Base-by-base conservation (phyloP, 257 asterid genomes). In the Primulina huaijiensis region DNA sequence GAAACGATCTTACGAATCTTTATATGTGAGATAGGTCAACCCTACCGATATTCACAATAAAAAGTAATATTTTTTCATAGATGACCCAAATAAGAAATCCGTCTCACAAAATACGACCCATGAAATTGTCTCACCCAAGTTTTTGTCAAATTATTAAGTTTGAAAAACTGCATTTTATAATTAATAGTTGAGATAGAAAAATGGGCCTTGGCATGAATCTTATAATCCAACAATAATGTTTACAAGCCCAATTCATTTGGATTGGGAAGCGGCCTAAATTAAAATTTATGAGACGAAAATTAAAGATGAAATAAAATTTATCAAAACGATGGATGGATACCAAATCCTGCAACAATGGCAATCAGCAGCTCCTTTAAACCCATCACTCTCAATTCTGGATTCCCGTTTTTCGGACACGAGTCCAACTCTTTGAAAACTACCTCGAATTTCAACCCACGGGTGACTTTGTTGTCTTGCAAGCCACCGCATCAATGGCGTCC, bases 311-410 rank as follows among this genome's bases (percentile, higher is more conserved):
- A 43, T 43, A 10, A 43, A 10, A 3, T 43, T 11, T 43, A 14
- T 38, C 46, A 23, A 23, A 23, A 23, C 1, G 14, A 38, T 43
- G 12, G 53, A 43, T 43, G 53, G 53, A 12, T 10, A 12, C n/a
- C 53, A 43, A 43, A 43, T 43, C 53, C n/a, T 43, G 6, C n/a
- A 11, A n/a, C n/a, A 12, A 43, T 43, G 53, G 53, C 53, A 2
- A 1, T 76, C 72, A 60, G 82, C 83, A 77, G 68, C 67, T 76
- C 85, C 65, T 23, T 80, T 55, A 78, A 72, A 12, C 73, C 73
- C 46, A 33, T 67, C 25, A 72, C 61, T 57, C 83, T 78, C 59
- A 82, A 79, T 37, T 67, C 78, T 63, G 81, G 61, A 61, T 62
- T 23, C 69, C 72, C 55, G 8, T 46, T n/a, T 64, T 11, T 12